phyloP scores from a whole-genome alignment of 345 rosid species.

The Arabis alpina region DNA sequence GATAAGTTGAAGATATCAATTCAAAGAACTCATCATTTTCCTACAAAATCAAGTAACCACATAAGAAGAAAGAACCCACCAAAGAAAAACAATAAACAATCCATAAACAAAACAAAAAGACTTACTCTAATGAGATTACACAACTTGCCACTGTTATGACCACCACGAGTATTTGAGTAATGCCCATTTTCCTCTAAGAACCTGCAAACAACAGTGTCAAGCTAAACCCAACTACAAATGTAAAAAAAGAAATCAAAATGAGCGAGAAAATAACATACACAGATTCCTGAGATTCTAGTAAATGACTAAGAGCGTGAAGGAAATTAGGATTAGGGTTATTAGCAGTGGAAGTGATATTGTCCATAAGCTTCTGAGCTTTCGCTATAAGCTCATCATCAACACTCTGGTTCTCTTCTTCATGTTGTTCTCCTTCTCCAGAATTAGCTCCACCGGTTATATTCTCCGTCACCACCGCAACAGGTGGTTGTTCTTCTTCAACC shows the following conservation, averaged over 20 bases:
- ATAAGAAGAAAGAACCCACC: conserved; percentile 20
- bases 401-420: conserved; percentile 50
- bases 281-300: conserved; percentile 86
- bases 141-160: conserved; percentile 80
- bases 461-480: not conserved
- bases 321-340: conserved; percentile 77
- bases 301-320: conserved; percentile 81
- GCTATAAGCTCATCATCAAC: conserved; percentile 68
- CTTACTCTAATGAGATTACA: conserved; percentile 77
- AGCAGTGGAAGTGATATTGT: conserved; percentile 65
- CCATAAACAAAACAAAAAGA: not conserved
- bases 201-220: conserved; percentile 44
- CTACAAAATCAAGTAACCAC: conserved; percentile 49
- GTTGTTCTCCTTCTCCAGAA: conserved; percentile 43
- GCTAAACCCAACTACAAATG: conserved; percentile 3
- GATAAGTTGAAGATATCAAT: conserved; percentile 80
- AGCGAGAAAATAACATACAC: conserved; percentile 46
- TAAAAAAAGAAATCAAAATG: conserved; percentile 6
- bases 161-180: conserved; percentile 67
- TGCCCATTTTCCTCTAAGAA: conserved; percentile 60
- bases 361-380: conserved; percentile 82
- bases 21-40: conserved; percentile 98
- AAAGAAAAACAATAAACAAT: not conserved
- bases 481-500: conserved; percentile 26
- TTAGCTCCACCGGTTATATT: conserved; percentile 27